These are phyloP conservation scores for Excoecaria cochinchinensis DNA, from an alignment of 345 rosid species.

Conservation along the genomic window DNA sequence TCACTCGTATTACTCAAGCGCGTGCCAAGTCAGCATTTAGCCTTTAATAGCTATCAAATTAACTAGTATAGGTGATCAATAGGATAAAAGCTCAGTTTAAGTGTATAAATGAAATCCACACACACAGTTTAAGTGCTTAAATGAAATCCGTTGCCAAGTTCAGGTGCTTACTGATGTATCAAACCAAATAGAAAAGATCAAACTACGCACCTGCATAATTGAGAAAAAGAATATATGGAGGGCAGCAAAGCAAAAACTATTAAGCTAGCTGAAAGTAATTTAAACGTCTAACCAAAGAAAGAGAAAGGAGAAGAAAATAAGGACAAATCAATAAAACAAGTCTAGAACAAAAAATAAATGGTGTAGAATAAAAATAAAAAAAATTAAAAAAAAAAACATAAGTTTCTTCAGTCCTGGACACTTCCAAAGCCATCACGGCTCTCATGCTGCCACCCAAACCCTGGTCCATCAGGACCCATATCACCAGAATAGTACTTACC, in stretches of 20 bases:
- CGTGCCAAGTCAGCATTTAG: too few species aligned
- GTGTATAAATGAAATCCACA: too few species aligned
- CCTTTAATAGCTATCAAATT: too few species aligned
- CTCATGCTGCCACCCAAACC: conserved; percentile 77
- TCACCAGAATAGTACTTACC: conserved; percentile 54
- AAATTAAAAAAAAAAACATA: background rate
- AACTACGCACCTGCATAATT: background rate
- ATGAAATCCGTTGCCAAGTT: background rate
- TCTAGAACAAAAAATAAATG: conserved; percentile 14
- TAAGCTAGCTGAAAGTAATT: background rate
- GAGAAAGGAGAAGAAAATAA: conserved; percentile 33
- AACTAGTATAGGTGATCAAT: too few species aligned
- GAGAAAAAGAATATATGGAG: background rate
- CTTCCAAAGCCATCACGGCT: conserved; percentile 62
- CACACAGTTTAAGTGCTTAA: too few species aligned
- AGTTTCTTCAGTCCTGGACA: conserved; percentile 45
- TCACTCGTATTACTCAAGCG: too few species aligned
- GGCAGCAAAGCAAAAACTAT: background rate
- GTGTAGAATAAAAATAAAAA: background rate
- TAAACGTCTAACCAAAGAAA: conserved; percentile 36
- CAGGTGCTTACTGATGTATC: background rate
- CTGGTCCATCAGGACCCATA: conserved; percentile 56
- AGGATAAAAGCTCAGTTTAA: too few species aligned
- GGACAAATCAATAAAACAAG: background rate
- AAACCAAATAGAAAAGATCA: too few species aligned